A percentile compares a stretch with the other conserved stretches of the same genome.
phyloP scores from a whole-genome alignment of 2,329 filamentous ascomycete genomes.

The Epichloe amarillans region DNA sequence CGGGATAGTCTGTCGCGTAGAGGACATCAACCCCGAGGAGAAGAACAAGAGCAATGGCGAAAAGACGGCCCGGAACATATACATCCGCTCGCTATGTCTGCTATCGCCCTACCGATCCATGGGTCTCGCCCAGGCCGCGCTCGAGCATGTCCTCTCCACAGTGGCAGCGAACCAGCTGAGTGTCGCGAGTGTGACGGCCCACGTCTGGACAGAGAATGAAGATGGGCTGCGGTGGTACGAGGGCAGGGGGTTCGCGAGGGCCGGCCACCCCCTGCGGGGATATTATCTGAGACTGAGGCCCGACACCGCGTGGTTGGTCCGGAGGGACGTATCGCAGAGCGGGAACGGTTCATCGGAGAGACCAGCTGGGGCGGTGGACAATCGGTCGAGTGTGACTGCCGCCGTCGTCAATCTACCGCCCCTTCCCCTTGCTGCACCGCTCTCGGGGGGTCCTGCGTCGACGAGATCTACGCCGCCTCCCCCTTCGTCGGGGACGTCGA shows the following conservation, averaged over 20 bases:
- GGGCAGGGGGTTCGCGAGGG: conserved; percentile 39
- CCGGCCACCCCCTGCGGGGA: conserved; percentile 33
- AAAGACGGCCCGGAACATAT: conserved; percentile 31
- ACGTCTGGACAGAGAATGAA: conserved; percentile 55
- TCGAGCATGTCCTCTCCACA: conserved; percentile 37
- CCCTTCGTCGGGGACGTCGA: background rate
- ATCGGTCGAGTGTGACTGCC: conserved; percentile 16
- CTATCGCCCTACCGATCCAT: conserved; percentile 49
- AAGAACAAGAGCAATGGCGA: conserved; percentile 4
- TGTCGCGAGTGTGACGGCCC: conserved; percentile 40
- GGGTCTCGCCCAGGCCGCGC: conserved; percentile 43
- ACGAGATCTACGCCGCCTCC: conserved; percentile 14
- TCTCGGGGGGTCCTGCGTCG: conserved; percentile 6
- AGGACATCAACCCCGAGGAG: conserved; percentile 17
- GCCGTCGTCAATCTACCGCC: conserved; percentile 19
- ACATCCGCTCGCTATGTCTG: conserved; percentile 51
- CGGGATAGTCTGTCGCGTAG: conserved; percentile 48
- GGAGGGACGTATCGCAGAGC: conserved; percentile 19
- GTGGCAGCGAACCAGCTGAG: conserved; percentile 22
- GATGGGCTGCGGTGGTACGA: conserved; percentile 51
- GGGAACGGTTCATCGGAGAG: background rate
- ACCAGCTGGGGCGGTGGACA: background rate
- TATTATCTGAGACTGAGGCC: conserved; percentile 53
- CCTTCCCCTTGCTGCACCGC: background rate
- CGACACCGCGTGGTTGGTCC: conserved; percentile 47